These are phyloP conservation scores for Chlorella vulgaris DNA, from an alignment of 139 green algal genomes.

Conservation along the genomic window DNA sequence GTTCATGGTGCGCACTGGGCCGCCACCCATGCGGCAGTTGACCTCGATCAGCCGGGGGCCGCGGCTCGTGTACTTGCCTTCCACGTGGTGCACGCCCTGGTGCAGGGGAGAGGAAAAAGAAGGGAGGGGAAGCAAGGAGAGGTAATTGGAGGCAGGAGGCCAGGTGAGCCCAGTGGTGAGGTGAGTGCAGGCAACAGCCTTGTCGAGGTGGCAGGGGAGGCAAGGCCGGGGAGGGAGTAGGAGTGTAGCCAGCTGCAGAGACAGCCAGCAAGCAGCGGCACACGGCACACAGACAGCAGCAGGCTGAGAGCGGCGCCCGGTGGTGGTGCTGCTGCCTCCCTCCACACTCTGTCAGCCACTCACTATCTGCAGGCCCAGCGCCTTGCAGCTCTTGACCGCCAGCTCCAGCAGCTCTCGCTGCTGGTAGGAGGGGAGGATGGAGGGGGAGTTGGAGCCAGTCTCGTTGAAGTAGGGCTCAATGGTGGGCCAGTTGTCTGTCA, in stretches of 20 bases:
- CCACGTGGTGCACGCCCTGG: conserved; percentile 61
- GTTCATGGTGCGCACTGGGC: conserved; percentile 76
- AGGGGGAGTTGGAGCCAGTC: conserved; percentile 84
- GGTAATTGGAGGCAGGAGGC: too few species aligned
- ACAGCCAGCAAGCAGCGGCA: too few species aligned
- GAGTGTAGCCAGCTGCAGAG: too few species aligned
- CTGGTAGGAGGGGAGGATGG: conserved; percentile 72
- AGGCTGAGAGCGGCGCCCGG: too few species aligned
- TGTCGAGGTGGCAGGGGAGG: too few species aligned
- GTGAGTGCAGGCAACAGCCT: too few species aligned
- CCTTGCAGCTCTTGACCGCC: conserved; percentile 67
- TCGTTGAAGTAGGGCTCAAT: conserved; percentile 96
- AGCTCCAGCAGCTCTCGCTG: conserved; percentile 84
- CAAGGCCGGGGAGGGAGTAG: too few species aligned
- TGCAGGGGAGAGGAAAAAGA: not conserved
- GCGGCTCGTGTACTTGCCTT: conserved; percentile 84
- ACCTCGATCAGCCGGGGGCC: conserved; percentile 87
- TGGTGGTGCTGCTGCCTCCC: too few species aligned
- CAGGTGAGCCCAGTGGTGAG: too few species aligned
- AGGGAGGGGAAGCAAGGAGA: not conserved
- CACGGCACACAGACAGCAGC: too few species aligned
- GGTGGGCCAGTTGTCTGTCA: conserved; percentile 85
- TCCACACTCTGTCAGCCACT: not conserved
- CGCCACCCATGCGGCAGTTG: conserved; percentile 92
- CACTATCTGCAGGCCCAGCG: conserved; percentile 48